Base-by-base conservation (phyloP, 495 filamentous ascomycete species). In the Stereocaulon alpinum region DNA sequence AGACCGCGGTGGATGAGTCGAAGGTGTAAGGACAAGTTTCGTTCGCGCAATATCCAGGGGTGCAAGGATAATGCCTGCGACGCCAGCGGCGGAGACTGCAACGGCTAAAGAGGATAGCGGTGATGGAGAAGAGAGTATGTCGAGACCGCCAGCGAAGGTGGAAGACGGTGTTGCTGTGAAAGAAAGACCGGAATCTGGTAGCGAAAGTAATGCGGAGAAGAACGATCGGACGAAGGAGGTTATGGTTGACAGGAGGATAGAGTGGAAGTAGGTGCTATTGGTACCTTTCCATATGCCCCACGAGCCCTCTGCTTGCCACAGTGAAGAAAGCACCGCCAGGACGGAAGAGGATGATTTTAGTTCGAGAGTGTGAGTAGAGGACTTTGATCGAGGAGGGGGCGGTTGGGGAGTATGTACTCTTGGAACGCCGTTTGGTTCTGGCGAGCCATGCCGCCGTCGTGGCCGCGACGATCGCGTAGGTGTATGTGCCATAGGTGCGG, bases 221-320 rank as follows among this genome's bases (percentile, higher is more conserved):
- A 95, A 76, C 63, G 86, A 87, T 52, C 89, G 83, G 14, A 89
- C 86, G 80, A 91, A 96, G 60, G 84, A 86, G 68, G 93, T 90
- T 4, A 93, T 70, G 3, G 91, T 85, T n/a, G 86, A 87, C 32
- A 88, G 78, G n/a, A 95, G 80, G 32, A 93, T 76, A 2, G 83
- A 85, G 72, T 95, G 90, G 54, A 96, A 77, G 63, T 95, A 95
- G 0, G 89, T 91, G n/a, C 86, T 78, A 66, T 95, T 95, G 37
- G 88, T 84, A 29, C 86, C 89, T 74, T 96, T 96, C 91, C 91
- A 98, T 0, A 95, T 83, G 6, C 93, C 94, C 77, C 87, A 90
- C 9, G 86, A 85, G 9, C 88, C 88, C 69, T 94, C 93, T 63
- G 86, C 89, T n/a, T 79, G 74, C 91, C 91, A 97, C 12, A 96